Evolutionary conservation across 257 asterid species (phyloP).

Genomic region (Schizonepeta tenuifolia): DNA sequence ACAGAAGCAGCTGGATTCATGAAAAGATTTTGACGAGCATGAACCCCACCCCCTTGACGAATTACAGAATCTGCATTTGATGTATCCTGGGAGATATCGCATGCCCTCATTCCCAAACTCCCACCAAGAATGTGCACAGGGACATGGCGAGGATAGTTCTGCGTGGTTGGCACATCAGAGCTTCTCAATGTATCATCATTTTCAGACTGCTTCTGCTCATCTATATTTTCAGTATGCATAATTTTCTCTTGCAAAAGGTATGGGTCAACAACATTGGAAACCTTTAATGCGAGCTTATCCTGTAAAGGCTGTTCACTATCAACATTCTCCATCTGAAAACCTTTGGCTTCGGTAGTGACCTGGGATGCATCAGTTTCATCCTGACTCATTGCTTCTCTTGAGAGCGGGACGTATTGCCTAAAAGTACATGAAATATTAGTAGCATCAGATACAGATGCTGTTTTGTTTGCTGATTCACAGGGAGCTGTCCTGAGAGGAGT

Average conservation of each 20-base stretch:
- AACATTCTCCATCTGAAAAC: conserved; percentile 44
- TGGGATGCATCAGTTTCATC: conserved; percentile 57
- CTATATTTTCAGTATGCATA: conserved; percentile 35
- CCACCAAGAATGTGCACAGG: conserved; percentile 93
- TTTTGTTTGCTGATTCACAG: conserved; percentile 43
- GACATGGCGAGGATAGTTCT: conserved; percentile 72
- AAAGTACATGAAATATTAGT: conserved; percentile 48
- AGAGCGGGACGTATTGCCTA: conserved; percentile 55
- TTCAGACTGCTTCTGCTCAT: conserved; percentile 48
- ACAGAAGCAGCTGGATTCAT: conserved; percentile 54
- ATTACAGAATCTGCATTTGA: conserved; percentile 45
- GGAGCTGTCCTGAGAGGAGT: conserved; percentile 47
- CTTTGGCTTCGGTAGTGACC: conserved; percentile 56
- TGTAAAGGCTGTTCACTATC: conserved; percentile 45
- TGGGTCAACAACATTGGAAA: conserved; percentile 41
- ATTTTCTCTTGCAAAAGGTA: conserved; percentile 45
- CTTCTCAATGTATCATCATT: conserved; percentile 39
- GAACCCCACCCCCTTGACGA: conserved; percentile 52
- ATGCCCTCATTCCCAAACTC: conserved; percentile 45
- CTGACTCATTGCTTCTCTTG: conserved; percentile 46
- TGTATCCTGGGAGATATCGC: conserved; percentile 41
- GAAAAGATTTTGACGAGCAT: conserved; percentile 47
- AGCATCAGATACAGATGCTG: conserved; percentile 41
- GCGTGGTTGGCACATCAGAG: conserved; percentile 50
- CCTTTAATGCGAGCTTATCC: conserved; percentile 44